Evolutionary conservation across 768 basidiomycete species (phyloP).

Genomic region (Hericium rajendrae): DNA sequence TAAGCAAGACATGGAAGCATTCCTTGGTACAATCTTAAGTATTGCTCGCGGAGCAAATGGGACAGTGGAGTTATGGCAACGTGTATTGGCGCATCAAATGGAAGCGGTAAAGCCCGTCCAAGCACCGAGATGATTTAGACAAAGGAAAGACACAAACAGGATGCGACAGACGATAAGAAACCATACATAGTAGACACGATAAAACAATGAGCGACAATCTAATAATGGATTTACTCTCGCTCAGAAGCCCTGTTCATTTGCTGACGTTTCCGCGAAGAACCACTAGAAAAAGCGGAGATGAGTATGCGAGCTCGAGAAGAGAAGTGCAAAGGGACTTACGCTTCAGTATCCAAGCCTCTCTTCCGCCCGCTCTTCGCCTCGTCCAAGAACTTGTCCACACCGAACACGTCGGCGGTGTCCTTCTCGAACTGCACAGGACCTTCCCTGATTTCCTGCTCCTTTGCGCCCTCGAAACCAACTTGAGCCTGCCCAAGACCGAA

Average conservation of each 20-base stretch:
- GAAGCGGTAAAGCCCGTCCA: no score
- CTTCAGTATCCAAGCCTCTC: slow-evolving; percentile 71
- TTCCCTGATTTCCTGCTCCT: slow-evolving; percentile 73
- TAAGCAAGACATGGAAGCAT: no score
- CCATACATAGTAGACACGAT: not conserved
- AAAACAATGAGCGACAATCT: not conserved
- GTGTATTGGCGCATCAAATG: no score
- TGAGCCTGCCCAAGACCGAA: slow-evolving; percentile 81
- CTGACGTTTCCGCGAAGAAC: slow-evolving; percentile 55
- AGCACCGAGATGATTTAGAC: no score
- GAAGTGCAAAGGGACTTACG: slow-evolving; percentile 30
- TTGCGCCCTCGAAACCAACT: slow-evolving; percentile 87
- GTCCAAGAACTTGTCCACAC: slow-evolving; percentile 93
- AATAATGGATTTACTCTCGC: slow-evolving; percentile 19
- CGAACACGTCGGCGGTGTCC: slow-evolving; percentile 94
- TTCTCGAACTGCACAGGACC: slow-evolving; percentile 99
- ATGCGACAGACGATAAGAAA: not conserved
- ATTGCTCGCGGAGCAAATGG: no score
- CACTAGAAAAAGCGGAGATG: slow-evolving; percentile 23
- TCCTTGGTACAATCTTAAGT: no score
- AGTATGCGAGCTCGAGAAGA: not conserved
- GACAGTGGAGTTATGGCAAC: no score
- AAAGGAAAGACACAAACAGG: no score
- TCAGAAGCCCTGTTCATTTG: slow-evolving; percentile 57
- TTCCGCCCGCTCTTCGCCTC: slow-evolving; percentile 95